Evolutionary conservation across 352 stramenopile species (phyloP), one percentile per base, ranked within the genome.

Genomic region (Globisporangium iwayamae): DNA sequence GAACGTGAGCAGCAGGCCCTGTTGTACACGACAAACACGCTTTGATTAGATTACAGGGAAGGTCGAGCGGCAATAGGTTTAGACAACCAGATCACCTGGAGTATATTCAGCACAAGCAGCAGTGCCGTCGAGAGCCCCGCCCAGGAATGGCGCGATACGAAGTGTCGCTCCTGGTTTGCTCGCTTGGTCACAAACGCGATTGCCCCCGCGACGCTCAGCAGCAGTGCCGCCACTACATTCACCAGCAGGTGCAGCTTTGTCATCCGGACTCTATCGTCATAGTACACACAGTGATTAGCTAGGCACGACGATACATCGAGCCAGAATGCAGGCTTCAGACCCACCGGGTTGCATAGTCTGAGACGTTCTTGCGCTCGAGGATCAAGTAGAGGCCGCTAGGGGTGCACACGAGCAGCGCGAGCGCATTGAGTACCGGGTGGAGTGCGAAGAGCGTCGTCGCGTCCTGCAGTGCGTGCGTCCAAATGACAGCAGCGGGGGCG

Each of bases 71-170:
- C 14, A 20, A 4, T 47, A 47, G 14, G 2, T 8, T 47, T 20
- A 8, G 16, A 10, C 6, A 8, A 16, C 41, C 5, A 47, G 16
- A 14, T 13, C 25, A 78, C 71, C 68, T 89, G 79, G 39, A 89
- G 72, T 39, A 88, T 70, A 68, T 91, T 91, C 65, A 91, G 79
- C 20, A 66, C 28, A 54, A 89, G 84, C 60, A 90, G 79, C 52
- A 78, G 67, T 30, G 56, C 66, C 9, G 73, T 85, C n/a, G 80
- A 67, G 30, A 89, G 64, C 46, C 69, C 79, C 8, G 66, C 71
- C 79, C 81, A 90, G 22, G 82, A 88, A 62, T 90, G 82, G 1
- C 62, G 61, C 18, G 70, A 79, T 11, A 67, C 64, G 18, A 89
- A 74, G 48, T 91, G 82, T 36, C 63, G 48, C 46, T 81, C 64